Evolutionary conservation across 768 basidiomycete genomes (phyloP), one percentile per base, ranked within the genome.

Genomic region (Lepiota venenata): DNA sequence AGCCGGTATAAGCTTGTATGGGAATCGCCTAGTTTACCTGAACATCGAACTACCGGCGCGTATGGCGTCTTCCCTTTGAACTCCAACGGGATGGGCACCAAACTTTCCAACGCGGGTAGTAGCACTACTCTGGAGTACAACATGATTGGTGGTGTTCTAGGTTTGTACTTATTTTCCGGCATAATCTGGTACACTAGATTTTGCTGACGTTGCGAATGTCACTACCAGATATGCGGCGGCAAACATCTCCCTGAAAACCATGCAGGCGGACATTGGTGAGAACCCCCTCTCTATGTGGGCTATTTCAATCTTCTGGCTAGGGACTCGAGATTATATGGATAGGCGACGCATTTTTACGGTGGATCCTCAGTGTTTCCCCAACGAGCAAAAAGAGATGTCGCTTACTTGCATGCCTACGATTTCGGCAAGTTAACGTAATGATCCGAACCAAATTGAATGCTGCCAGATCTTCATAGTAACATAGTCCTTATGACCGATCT

Each of bases 61-160:
- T 86, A 88, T 66, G 87, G 80, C 12, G 86, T 89, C 27, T 80
- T 87, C 63, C 64, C 89, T 0, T 74, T 85, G 50, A 87, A 81
- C 64, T 82, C 85, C 9, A 82, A 87, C 58, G 88, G 88, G 0
- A 88, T 90, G 85, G 88, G 90, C 57, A 73, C 90, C 71, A 88
- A 88, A 62, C 69, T 88, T 52, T 76, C 75, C 22, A 70, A 75
- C 42, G 68, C 66, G 10, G 58, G 63, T 25, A 65, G 59, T 3
- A 68, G 63, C 16, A 72, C 74, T 6, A 66, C 79, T 2, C 66
- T 88, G 54, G 85, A 91, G 69, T 93, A 91, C 66, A 84, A 88
- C 56, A 78, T 81, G 29, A 85, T 93, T 59, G 90, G 89, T 3
- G 88, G 88, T 8, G 77, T 89, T 1, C 66, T 91, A 29, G 88